Conservation (phyloP, 1,284 basidiomycete species). For the Trichosporon faecale region DNA sequence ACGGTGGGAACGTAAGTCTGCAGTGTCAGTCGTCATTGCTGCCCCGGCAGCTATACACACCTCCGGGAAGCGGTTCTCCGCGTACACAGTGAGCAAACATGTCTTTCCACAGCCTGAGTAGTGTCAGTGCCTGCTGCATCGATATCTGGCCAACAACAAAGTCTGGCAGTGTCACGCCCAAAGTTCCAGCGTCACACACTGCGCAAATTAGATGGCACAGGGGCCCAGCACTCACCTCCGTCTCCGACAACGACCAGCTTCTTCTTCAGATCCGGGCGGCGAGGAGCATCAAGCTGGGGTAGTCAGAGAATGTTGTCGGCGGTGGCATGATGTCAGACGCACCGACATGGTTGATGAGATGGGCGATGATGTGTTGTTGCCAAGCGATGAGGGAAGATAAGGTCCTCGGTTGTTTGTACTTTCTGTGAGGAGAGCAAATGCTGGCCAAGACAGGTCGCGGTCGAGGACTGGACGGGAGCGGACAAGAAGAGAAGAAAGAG, state of each 20-base stretch:
- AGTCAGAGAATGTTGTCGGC: neutral
- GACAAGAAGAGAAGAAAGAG: neutral
- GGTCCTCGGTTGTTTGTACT: neutral
- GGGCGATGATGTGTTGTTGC: neutral
- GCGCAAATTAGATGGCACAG: too few species aligned
- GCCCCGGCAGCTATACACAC: slow-evolving; percentile 52
- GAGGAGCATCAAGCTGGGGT: slow-evolving; percentile 15
- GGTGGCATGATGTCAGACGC: neutral
- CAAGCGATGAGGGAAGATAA: neutral
- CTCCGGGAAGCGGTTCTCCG: slow-evolving; percentile 96
- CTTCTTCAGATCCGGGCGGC: slow-evolving; percentile 72
- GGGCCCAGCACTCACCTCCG: slow-evolving; percentile 36
- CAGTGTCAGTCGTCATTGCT: neutral
- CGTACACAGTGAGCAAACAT: slow-evolving; percentile 62
- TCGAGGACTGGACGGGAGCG: neutral
- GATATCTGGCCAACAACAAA: neutral
- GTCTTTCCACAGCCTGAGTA: slow-evolving; percentile 60
- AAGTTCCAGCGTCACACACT: neutral
- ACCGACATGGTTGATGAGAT: slow-evolving; percentile 12
- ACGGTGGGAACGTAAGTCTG: slow-evolving; percentile 97
- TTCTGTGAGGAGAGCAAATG: neutral
- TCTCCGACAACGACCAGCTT: slow-evolving; percentile 79
- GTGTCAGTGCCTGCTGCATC: neutral
- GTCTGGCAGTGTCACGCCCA: neutral
- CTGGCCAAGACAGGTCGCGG: neutral